These are phyloP conservation scores for Trichocladium uniseriatum DNA, from an alignment of 495 filamentous ascomycete genomes.

Conservation along the genomic window DNA sequence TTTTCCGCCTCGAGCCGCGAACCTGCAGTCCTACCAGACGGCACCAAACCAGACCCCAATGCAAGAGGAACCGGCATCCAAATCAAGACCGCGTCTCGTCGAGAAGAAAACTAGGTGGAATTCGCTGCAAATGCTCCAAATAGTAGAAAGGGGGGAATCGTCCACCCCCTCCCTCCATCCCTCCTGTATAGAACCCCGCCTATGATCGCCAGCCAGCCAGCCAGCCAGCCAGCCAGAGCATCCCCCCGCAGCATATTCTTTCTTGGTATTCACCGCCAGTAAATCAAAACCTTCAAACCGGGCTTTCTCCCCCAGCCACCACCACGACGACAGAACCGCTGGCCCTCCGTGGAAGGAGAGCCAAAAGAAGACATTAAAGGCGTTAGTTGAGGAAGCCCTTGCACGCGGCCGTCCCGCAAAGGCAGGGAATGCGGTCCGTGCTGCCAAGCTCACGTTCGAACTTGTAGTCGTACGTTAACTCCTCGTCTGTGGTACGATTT, in stretches of 20 bases:
- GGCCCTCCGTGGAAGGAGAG: too few relatives aligned
- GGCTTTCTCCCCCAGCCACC: too few relatives aligned
- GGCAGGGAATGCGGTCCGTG: conserved; percentile 90
- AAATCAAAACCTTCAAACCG: too few relatives aligned
- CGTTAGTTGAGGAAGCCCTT: conserved; percentile 93
- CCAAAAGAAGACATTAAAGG: conserved; percentile 1
- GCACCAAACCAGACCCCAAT: too few relatives aligned
- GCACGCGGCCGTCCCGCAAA: conserved; percentile 90
- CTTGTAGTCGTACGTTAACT: conserved; percentile 99
- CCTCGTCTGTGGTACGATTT: conserved; percentile 60
- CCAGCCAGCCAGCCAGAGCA: too few relatives aligned
- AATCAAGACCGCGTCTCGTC: background rate
- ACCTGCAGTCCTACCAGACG: too few relatives aligned
- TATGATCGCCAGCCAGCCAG: too few relatives aligned
- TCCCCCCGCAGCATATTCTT: conserved; percentile 9
- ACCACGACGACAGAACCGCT: too few relatives aligned
- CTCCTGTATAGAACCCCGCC: background rate
- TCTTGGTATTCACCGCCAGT: too few relatives aligned
- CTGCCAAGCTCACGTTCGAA: conserved; percentile 95
- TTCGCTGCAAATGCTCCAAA: conserved; percentile 2
- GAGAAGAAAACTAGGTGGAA: background rate
- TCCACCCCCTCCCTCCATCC: background rate
- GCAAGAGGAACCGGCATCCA: background rate
- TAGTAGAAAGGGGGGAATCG: background rate
- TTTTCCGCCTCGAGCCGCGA: too few relatives aligned